Conservation (phyloP, 2,329 filamentous ascomycete species). For the Pseudomassariella vexata region DNA sequence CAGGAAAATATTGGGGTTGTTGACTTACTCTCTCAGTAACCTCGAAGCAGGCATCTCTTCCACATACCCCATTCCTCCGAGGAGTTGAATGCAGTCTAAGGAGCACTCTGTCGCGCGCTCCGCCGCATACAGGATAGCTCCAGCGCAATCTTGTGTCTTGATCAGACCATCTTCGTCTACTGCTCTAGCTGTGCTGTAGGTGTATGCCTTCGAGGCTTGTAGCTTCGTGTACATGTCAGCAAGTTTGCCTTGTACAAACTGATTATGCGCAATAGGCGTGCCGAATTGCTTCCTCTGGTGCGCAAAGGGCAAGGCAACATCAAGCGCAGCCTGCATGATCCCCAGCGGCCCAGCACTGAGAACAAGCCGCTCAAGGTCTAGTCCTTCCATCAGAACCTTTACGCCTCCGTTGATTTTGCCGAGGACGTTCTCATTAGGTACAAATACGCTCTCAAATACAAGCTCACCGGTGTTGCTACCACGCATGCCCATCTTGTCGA, state of each 20-base stretch:
- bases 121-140: constrained; percentile 87
- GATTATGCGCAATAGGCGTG: constrained; percentile 80
- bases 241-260: constrained; percentile 86
- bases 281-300: constrained; percentile 89
- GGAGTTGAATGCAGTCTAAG: constrained; percentile 82
- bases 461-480: constrained; percentile 95
- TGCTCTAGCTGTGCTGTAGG: constrained; percentile 71
- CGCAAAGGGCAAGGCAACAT: constrained; percentile 78
- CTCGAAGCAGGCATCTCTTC: constrained; percentile 91
- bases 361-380: constrained; percentile 90
- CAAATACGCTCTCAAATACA: constrained; percentile 84
- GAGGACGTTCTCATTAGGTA: constrained; percentile 75
- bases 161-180: constrained; percentile 73
- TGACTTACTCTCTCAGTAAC: constrained; percentile 64
- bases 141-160: constrained; percentile 86
- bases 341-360: constrained; percentile 86
- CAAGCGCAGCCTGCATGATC: constrained; percentile 87
- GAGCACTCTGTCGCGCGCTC: constrained; percentile 84
- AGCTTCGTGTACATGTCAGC: constrained; percentile 98
- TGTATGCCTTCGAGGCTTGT: constrained; percentile 78
- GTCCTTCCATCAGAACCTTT: constrained; percentile 88
- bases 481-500: constrained; percentile 98
- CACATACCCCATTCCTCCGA: constrained; percentile 93
- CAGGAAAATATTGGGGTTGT: neutral
- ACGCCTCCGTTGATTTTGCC: constrained; percentile 78